Conservation (phyloP, 495 filamentous ascomycete genomes). For the Xylaria venustula region DNA sequence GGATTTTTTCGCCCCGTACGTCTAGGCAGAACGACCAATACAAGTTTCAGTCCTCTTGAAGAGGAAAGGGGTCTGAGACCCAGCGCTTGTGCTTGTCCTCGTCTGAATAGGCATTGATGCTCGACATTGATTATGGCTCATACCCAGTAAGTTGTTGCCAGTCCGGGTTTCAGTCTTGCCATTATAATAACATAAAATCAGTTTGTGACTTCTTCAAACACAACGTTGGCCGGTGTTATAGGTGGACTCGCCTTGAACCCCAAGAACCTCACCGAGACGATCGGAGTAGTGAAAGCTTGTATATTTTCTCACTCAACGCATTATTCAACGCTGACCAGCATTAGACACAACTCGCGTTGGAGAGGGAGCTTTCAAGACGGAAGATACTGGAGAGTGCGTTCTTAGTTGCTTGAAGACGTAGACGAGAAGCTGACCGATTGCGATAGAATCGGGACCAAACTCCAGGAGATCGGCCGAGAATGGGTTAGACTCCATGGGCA, state of each 20-base stretch:
- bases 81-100: not conserved
- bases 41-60: no score
- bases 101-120: constrained; percentile 51
- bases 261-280: constrained; percentile 52
- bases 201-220: constrained; percentile 77
- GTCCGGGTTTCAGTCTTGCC: not conserved
- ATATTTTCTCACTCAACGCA: not conserved
- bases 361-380: constrained; percentile 81
- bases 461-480: constrained; percentile 42
- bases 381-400: constrained; percentile 58
- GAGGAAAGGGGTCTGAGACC: not conserved
- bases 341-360: constrained; percentile 65
- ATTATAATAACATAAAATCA: constrained; percentile 69
- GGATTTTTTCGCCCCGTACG: no score
- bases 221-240: constrained; percentile 71
- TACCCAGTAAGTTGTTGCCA: not conserved
- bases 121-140: constrained; percentile 36
- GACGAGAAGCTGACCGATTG: not conserved
- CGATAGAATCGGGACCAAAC: constrained; percentile 28
- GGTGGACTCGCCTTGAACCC: constrained; percentile 62
- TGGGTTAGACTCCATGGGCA: constrained; percentile 9
- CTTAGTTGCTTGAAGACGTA: not conserved
- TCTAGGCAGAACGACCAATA: no score
- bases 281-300: constrained; percentile 83
- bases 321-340: not conserved